phyloP scores from a whole-genome alignment of 768 basidiomycete genomes.

The Galerina sulciceps region DNA sequence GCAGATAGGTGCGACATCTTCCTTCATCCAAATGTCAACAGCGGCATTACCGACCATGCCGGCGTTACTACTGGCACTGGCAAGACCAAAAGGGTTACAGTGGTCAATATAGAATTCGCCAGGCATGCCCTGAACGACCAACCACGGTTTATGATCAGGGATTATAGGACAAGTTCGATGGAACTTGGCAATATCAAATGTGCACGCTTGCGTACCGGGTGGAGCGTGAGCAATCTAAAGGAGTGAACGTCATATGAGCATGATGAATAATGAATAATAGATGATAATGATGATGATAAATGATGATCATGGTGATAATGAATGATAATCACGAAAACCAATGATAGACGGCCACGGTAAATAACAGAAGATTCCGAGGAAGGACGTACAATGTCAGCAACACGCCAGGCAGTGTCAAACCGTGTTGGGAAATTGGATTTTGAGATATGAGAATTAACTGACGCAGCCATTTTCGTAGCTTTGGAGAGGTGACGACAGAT shows the following conservation, averaged over 20 bases:
- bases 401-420: conserved; percentile 25
- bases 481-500: conserved; percentile 32
- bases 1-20: not conserved
- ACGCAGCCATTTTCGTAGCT: conserved; percentile 8
- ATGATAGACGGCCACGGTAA: too few species aligned
- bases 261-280: conserved; percentile 18
- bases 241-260: not conserved
- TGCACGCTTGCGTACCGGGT: conserved; percentile 31
- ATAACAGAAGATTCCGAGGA: too few species aligned
- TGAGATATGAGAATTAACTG: conserved; percentile 27
- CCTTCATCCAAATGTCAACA: conserved; percentile 21
- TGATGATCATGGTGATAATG: not conserved
- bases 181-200: conserved; percentile 35
- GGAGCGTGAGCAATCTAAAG: conserved; percentile 31
- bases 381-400: conserved; percentile 27
- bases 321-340: too few species aligned
- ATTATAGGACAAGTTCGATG: conserved; percentile 34
- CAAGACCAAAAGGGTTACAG: conserved; percentile 29
- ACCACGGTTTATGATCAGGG: conserved; percentile 36
- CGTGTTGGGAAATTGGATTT: conserved; percentile 28
- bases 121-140: conserved; percentile 29
- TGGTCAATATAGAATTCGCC: conserved; percentile 37
- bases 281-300: not conserved
- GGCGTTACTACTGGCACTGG: conserved; percentile 32
- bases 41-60: conserved; percentile 32